These are phyloP conservation scores for Fistulifera pelliculosa DNA, from an alignment of 108 stramenopile genomes.

Conservation along the genomic window DNA sequence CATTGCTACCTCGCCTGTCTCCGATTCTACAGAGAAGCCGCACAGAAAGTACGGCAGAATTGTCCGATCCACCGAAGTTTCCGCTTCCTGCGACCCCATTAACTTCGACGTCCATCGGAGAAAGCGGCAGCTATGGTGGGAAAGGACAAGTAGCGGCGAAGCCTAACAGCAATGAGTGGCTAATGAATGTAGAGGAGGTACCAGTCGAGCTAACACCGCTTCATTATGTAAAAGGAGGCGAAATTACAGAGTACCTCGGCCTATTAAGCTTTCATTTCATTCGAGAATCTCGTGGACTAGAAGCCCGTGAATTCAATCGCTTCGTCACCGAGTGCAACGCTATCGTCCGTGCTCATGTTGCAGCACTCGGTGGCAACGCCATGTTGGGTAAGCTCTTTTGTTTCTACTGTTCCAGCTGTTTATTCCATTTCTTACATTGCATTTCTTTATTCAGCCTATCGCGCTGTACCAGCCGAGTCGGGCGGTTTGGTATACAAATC, in stretches of 20 bases:
- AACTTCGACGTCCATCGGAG: background rate
- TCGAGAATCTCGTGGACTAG: slow-evolving; percentile 72
- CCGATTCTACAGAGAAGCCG: background rate
- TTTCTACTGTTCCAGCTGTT: background rate
- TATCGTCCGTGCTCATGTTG: slow-evolving; percentile 83
- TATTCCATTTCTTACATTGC: background rate
- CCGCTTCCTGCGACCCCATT: background rate
- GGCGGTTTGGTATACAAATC: slow-evolving; percentile 84
- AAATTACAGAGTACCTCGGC: slow-evolving; percentile 74
- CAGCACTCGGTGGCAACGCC: slow-evolving; percentile 83
- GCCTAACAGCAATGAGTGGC: slow-evolving; percentile 1
- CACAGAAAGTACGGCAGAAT: background rate
- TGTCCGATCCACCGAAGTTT: background rate
- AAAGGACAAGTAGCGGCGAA: background rate
- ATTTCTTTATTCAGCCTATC: slow-evolving; percentile 35
- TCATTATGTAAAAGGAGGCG: slow-evolving; percentile 56
- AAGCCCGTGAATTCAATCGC: slow-evolving; percentile 75
- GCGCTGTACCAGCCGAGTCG: slow-evolving; percentile 76
- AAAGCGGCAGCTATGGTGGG: too few species aligned
- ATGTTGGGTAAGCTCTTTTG: slow-evolving; percentile 53
- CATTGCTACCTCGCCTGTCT: background rate
- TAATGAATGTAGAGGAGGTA: slow-evolving; percentile 45
- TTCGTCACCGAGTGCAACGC: slow-evolving; percentile 89
- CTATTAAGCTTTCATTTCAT: slow-evolving; percentile 84
- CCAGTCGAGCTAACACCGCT: slow-evolving; percentile 77